A percentile compares a stretch with the other conserved stretches of the same genome.
These are phyloP conservation scores for Euphorbia celastroides DNA, from an alignment of 441 rosid genomes.

Conservation along the genomic window DNA sequence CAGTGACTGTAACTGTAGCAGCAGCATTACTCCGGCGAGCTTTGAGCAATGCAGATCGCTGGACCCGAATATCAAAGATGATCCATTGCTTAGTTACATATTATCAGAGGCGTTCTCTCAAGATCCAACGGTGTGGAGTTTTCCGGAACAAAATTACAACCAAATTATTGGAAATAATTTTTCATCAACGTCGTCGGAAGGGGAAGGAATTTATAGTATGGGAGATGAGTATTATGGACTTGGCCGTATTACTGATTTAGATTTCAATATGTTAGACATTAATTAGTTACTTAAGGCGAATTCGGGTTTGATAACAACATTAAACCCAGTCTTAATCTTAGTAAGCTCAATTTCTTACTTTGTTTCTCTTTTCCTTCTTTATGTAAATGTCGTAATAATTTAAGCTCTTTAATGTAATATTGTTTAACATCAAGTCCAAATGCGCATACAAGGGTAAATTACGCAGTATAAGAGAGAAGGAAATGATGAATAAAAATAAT, in stretches of 20 bases:
- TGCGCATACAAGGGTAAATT: not conserved
- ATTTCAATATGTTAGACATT: constrained; percentile 23
- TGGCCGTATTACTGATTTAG: constrained; percentile 37
- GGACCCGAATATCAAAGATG: constrained; percentile 18
- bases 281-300: not conserved
- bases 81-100: constrained; percentile 26
- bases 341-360: too few relatives aligned
- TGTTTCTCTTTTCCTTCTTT: not conserved
- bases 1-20: constrained; percentile 12
- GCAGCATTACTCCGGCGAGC: not conserved
- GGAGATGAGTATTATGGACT: constrained; percentile 39
- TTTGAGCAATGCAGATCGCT: constrained; percentile 11
- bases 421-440: not conserved
- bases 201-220: constrained; percentile 15
- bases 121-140: constrained; percentile 45
- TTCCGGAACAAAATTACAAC: constrained; percentile 17
- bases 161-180: constrained; percentile 24
- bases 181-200: constrained; percentile 31
- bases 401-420: not conserved
- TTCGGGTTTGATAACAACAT: too few relatives aligned
- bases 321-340: too few relatives aligned
- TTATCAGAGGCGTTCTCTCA: constrained; percentile 33
- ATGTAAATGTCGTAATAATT: not conserved
- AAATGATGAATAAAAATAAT: too few relatives aligned
- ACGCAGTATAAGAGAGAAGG: not conserved